Evolutionary conservation across 2,329 filamentous ascomycete species (phyloP).

Genomic region (Exserohilum rostratum): DNA sequence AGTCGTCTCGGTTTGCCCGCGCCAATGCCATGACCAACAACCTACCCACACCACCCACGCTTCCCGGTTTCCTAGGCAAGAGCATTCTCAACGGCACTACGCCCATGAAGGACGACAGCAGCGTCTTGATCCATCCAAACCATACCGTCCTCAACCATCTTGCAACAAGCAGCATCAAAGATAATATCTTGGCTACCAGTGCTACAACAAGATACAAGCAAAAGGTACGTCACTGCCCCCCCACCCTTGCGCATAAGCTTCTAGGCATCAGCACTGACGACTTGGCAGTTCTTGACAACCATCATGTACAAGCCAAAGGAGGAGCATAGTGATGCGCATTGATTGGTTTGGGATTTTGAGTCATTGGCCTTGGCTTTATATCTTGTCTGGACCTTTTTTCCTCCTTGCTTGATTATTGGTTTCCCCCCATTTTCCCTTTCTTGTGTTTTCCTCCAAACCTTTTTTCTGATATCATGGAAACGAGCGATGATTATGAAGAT

Average conservation of each 20-base stretch:
- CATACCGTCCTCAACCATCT: slow-evolving; percentile 96
- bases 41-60: slow-evolving; percentile 79
- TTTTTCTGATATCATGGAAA: background rate
- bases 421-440: no score
- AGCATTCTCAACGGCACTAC: slow-evolving; percentile 91
- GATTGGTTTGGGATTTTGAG: background rate
- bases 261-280: slow-evolving; percentile 19
- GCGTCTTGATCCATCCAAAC: slow-evolving; percentile 94
- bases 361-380: background rate
- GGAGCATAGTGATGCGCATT: slow-evolving; percentile 30
- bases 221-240: slow-evolving; percentile 66
- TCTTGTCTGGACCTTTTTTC: background rate
- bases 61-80: slow-evolving; percentile 91
- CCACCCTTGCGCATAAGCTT: background rate
- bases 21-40: slow-evolving; percentile 77
- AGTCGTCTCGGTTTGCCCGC: slow-evolving; percentile 74
- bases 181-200: slow-evolving; percentile 91
- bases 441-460: no score
- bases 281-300: slow-evolving; percentile 84
- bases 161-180: slow-evolving; percentile 97
- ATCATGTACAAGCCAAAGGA: slow-evolving; percentile 94
- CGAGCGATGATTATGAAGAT: background rate
- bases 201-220: slow-evolving; percentile 97
- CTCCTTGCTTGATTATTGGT: no score
- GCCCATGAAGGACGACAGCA: slow-evolving; percentile 96